Conservation (phyloP, 2,329 filamentous ascomycete species). For the Trematosphaeria pertusa region DNA sequence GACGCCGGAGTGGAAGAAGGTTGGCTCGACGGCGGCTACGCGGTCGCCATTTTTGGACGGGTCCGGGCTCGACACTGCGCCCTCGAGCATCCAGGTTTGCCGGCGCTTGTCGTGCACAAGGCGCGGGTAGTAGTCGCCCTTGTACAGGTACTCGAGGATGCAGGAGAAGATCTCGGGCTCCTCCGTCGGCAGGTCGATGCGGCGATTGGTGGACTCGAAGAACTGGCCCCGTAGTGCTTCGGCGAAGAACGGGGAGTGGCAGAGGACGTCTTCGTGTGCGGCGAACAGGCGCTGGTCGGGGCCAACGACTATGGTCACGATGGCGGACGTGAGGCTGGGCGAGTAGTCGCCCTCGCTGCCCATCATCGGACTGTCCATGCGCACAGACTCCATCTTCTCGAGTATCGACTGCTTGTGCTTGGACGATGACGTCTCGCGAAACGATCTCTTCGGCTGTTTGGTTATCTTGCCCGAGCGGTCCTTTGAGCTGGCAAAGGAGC, state of each 20-base stretch:
- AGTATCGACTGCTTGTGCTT: slow-evolving; percentile 83
- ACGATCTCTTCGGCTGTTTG: slow-evolving; percentile 77
- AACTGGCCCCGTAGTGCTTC: slow-evolving; percentile 74
- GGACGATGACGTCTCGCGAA: slow-evolving; percentile 76
- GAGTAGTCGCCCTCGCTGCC: slow-evolving; percentile 56
- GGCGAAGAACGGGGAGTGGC: slow-evolving; percentile 83
- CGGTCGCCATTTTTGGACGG: slow-evolving; percentile 62
- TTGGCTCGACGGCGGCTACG: slow-evolving; percentile 69
- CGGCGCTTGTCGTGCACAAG: slow-evolving; percentile 85
- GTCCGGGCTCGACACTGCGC: slow-evolving; percentile 64
- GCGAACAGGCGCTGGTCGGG: slow-evolving; percentile 88
- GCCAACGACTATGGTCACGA: slow-evolving; percentile 86
- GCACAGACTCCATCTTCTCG: slow-evolving; percentile 67
- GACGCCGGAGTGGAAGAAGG: slow-evolving; percentile 77
- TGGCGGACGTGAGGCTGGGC: slow-evolving; percentile 69
- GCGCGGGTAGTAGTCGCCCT: slow-evolving; percentile 92
- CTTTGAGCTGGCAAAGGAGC: slow-evolving; percentile 78
- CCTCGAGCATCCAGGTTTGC: slow-evolving; percentile 90
- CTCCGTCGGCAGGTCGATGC: slow-evolving; percentile 78
- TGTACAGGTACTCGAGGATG: slow-evolving; percentile 96
- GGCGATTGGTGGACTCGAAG: slow-evolving; percentile 72
- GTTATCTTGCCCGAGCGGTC: slow-evolving; percentile 88
- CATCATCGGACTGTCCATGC: slow-evolving; percentile 66
- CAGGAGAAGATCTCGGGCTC: slow-evolving; percentile 94
- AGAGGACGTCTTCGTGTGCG: slow-evolving; percentile 91